Evolutionary conservation across 345 rosid species (phyloP).

Genomic region (Kandelia obovata): DNA sequence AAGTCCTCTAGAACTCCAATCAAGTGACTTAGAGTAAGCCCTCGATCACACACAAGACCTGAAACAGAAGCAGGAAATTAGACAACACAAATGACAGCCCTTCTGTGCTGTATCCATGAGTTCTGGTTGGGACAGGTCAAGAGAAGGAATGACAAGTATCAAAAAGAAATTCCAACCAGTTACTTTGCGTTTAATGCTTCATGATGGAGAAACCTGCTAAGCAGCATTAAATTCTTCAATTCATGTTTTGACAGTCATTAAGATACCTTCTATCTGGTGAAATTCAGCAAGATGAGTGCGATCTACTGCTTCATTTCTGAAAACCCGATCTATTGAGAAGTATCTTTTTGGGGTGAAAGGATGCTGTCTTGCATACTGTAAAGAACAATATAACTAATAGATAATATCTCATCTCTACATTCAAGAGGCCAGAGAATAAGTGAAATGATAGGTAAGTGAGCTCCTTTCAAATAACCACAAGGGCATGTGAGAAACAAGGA

Average conservation of each 20-base stretch:
- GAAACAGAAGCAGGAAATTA: conserved; percentile 27
- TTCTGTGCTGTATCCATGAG: not conserved
- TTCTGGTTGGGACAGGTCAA: not conserved
- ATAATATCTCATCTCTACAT: not conserved
- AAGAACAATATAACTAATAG: not conserved
- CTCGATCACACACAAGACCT: conserved; percentile 90
- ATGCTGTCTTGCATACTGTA: conserved; percentile 37
- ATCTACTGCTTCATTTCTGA: conserved; percentile 97
- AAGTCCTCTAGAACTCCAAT: conserved; percentile 83
- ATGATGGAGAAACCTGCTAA: not conserved
- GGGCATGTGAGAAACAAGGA: too few relatives aligned
- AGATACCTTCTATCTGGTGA: conserved; percentile 92
- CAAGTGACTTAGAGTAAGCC: conserved; percentile 90
- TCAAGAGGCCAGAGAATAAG: not conserved
- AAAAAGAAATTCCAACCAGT: not conserved
- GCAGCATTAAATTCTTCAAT: not conserved
- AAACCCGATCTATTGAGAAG: conserved; percentile 94
- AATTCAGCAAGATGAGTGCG: conserved; percentile 95
- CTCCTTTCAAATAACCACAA: not conserved
- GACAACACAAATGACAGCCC: not conserved
- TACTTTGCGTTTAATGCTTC: not conserved
- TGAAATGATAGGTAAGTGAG: not conserved
- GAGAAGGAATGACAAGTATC: not conserved
- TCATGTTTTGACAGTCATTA: not conserved
- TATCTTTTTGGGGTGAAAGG: conserved; percentile 78